Conservation (phyloP, 768 basidiomycete species). For the Boletus pseudopeckii region DNA sequence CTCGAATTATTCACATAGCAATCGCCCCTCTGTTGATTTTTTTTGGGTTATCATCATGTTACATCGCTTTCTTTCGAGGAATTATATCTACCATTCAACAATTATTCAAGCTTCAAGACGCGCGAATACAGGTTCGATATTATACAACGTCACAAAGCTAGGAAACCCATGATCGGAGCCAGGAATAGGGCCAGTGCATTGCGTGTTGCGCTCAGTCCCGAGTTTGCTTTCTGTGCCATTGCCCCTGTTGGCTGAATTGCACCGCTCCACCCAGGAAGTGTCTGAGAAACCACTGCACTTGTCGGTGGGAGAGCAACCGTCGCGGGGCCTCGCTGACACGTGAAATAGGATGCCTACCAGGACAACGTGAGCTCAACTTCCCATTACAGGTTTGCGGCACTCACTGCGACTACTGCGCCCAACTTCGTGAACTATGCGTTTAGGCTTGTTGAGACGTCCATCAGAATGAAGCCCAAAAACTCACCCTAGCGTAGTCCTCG, state of each 20-base stretch:
- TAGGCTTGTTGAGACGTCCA: neutral
- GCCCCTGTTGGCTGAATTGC: constrained; percentile 10
- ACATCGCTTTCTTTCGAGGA: constrained; percentile 9
- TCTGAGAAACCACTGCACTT: constrained; percentile 63
- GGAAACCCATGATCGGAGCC: constrained; percentile 28
- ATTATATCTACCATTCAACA: constrained; percentile 16
- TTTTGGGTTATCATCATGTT: constrained; percentile 10
- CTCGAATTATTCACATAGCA: constrained; percentile 11
- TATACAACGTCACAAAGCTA: constrained; percentile 20
- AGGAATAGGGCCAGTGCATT: constrained; percentile 22
- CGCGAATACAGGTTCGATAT: neutral
- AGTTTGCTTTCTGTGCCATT: constrained; percentile 21
- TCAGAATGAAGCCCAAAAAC: constrained; percentile 7
- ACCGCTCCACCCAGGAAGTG: constrained; percentile 38
- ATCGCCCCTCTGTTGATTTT: constrained; percentile 3
- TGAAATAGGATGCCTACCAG: constrained; percentile 63
- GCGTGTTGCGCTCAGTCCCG: constrained; percentile 17
- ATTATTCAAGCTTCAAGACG: neutral
- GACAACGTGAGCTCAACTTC: constrained; percentile 2
- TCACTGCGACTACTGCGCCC: constrained; percentile 58
- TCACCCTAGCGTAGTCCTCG: constrained; percentile 52
- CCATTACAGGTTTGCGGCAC: constrained; percentile 15
- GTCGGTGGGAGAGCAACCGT: constrained; percentile 54
- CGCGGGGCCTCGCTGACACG: constrained; percentile 65
- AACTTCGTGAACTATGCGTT: constrained; percentile 46